These are phyloP conservation scores for Carex cristatella DNA, from an alignment of 176 grass and related monocot genomes.

Conservation along the genomic window DNA sequence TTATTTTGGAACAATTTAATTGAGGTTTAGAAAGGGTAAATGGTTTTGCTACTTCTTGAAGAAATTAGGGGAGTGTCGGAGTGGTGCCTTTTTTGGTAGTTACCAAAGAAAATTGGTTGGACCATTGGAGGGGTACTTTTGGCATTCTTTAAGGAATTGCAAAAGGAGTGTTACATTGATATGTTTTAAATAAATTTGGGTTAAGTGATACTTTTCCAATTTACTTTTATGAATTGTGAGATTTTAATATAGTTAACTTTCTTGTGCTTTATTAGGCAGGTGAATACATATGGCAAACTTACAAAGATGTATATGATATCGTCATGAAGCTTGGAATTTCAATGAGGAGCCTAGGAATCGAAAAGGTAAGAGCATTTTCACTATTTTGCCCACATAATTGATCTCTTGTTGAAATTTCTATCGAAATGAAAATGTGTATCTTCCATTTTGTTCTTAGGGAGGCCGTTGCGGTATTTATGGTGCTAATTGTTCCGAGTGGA, in stretches of 20 bases:
- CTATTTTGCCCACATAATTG: background rate
- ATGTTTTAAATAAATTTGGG: background rate
- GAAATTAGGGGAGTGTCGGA: background rate
- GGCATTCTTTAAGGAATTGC: background rate
- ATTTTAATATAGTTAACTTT: constrained; percentile 7
- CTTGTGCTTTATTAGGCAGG: constrained; percentile 40
- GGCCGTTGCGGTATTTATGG: constrained; percentile 89
- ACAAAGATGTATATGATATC: constrained; percentile 69
- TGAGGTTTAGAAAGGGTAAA: background rate
- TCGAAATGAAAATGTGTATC: constrained; percentile 15
- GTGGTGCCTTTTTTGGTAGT: background rate
- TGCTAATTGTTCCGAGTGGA: constrained; percentile 78
- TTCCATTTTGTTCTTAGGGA: constrained; percentile 39
- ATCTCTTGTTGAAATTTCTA: constrained; percentile 5
- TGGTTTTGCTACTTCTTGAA: background rate
- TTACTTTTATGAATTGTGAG: background rate
- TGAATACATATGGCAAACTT: constrained; percentile 75
- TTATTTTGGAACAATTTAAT: background rate
- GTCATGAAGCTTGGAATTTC: constrained; percentile 70
- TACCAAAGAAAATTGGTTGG: background rate
- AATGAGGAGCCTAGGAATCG: constrained; percentile 53
- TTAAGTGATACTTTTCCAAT: background rate
- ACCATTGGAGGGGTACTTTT: background rate
- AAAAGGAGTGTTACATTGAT: background rate
- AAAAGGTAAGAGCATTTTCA: constrained; percentile 40